A percentile compares a stretch with the other conserved stretches of the same genome.
phyloP scores from a whole-genome alignment of 306 rosid genomes.

The Pyrus bretschneideri region DNA sequence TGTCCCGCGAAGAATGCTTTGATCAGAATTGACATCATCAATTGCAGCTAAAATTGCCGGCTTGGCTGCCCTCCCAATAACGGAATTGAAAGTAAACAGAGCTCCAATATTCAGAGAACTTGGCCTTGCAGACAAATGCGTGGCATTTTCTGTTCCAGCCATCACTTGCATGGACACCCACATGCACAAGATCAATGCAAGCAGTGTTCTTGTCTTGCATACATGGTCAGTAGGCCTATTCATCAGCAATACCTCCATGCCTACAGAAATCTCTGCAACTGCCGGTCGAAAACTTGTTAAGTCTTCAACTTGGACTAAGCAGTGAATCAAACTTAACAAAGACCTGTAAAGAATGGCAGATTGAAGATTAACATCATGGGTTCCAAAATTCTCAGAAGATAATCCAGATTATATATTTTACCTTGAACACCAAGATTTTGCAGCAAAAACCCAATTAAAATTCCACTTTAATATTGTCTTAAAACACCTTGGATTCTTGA shows the following conservation, averaged over 20 bases:
- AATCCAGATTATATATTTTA: conserved; percentile 9
- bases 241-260: conserved; percentile 32
- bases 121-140: conserved; percentile 30
- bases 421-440: no score
- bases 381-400: conserved; percentile 16
- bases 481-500: conserved; percentile 14
- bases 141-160: conserved; percentile 37
- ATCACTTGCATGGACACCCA: conserved; percentile 44
- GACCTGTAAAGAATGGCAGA: conserved; percentile 31
- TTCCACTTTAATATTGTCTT: neutral
- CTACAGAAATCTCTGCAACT: conserved; percentile 2
- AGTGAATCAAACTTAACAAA: neutral
- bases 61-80: conserved; percentile 54
- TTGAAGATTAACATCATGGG: conserved; percentile 8
- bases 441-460: conserved; percentile 16
- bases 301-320: conserved; percentile 20
- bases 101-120: conserved; percentile 59
- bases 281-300: conserved; percentile 8
- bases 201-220: conserved; percentile 16
- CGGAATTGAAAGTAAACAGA: conserved; percentile 47
- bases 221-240: conserved; percentile 5
- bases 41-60: conserved; percentile 54
- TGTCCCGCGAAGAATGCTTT: conserved; percentile 39
- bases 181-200: conserved; percentile 35
- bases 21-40: conserved; percentile 50